Conservation (phyloP, 306 rosid species). For the Glycyrrhiza uralensis region DNA sequence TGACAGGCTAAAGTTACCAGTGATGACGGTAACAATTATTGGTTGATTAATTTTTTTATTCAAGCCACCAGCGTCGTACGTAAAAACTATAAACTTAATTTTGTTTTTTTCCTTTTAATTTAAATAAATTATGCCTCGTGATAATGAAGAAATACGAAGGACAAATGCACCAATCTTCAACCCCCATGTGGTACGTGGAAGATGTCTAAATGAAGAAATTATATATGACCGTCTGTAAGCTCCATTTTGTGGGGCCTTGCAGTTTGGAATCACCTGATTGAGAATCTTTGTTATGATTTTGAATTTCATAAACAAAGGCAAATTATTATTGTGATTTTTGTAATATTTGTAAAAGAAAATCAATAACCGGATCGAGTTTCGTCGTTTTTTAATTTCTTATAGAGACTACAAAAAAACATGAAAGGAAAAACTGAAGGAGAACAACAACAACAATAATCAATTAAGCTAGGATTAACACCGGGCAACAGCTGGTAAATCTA, state of each 20-base stretch:
- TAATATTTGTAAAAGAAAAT: neutral
- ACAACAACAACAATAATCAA: neutral
- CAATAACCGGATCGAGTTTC: neutral
- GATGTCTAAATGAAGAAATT: slow-evolving; percentile 21
- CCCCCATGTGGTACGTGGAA: slow-evolving; percentile 25
- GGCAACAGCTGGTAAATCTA: neutral
- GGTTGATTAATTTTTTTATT: neutral
- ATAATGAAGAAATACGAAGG: neutral
- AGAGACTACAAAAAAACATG: too few relatives aligned
- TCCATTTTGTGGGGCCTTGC: slow-evolving; percentile 26
- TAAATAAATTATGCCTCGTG: neutral
- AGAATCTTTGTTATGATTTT: slow-evolving; percentile 18
- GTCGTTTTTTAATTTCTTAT: too few relatives aligned
- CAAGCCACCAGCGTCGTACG: slow-evolving; percentile 11
- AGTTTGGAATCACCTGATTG: neutral
- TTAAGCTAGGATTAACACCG: neutral
- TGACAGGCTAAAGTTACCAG: slow-evolving; percentile 14
- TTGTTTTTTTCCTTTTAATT: neutral
- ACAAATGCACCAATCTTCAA: slow-evolving; percentile 32
- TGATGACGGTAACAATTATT: slow-evolving; percentile 27
- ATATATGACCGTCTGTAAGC: slow-evolving; percentile 16
- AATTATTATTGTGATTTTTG: neutral
- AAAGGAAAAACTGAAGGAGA: too few relatives aligned
- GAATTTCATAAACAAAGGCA: neutral
- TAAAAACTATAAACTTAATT: neutral